Evolutionary conservation across 768 basidiomycete genomes (phyloP), one percentile per base, ranked within the genome.

Genomic region (Tephrocybe rancida): DNA sequence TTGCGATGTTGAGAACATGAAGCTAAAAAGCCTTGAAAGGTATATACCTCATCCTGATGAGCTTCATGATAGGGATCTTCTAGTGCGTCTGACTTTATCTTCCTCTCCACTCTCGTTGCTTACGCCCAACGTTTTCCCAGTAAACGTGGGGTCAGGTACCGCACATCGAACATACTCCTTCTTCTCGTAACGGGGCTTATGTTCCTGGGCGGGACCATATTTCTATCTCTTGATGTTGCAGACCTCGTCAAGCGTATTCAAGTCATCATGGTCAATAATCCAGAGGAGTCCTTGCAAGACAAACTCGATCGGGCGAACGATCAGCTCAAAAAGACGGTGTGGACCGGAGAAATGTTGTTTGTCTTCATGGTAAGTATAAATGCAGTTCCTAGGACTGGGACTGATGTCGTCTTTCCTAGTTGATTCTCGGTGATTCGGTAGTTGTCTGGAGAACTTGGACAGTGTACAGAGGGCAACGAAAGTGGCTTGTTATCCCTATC

Each of bases 331-430:
- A 55, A 48, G 44, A 54, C 64, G 25, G 58, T 61, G 22, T 69
- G 68, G 68, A 64, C 68, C 11, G 67, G 65, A 24, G 60, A 67
- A 46, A 69, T 69, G 59, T 35, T 69, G 11, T 69, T 69, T 50
- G 57, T 69, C 39, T 67, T 67, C 50, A 62, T 67, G 66, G 68
- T 64, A 50, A 49, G 43, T 27, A n/a, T n/a, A n/a, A n/a, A n/a
- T 37, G 14, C 7, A 9, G 8, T 37, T 16, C n/a, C 24, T 29
- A 29, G 9, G 24, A n/a, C 18, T 35, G 5, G 30, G 9, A 5
- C 27, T 46, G 9, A 29, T 34, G 1, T 30, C 6, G 13, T 24
- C 6, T 8, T 39, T 9, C 18, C 3, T 25, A 70, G 67, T 44
- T 70, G 14, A 63, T 65, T 32, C 59, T 67, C 3, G 67, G 68